Base-by-base conservation (phyloP, 2,329 filamentous ascomycete genomes). In the Spiromastix sp. region DNA sequence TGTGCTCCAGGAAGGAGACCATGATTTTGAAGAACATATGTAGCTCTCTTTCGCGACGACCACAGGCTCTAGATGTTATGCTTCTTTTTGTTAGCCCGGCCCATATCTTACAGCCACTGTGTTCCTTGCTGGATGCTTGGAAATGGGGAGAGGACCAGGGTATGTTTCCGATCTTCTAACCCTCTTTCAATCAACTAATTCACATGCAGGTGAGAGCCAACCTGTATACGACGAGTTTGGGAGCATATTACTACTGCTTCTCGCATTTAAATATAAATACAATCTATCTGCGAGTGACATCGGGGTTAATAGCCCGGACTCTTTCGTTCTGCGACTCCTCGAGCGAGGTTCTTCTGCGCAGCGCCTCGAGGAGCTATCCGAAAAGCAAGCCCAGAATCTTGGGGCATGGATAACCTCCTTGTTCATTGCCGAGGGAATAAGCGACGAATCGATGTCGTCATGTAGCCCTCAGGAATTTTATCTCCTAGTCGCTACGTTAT, bases 211-310 rank as follows among this genome's bases (percentile, higher is more conserved):
- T 30, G 75, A 80, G 45, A 74, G 72, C 35, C 75, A 78, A 45
- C 74, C 74, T 0, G 66, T 77, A 3, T 80, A 79, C 42, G 75
- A 80, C 44, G 76, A 80, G 43, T 80, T 79, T 40, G 72, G 73
- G 2, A 71, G 72, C 10, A 68, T 79, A 15, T 56, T 80, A 9
- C 60, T 79, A 2, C 59, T 79, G 25, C 61, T 77, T 4, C 57
- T 77, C 26, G 68, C 70, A 1, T 69, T 74, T 38, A 66, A 72
- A 19, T 64, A 74, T 47, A 72, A 75, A 29, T 77, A 76, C 42
- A 63, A 69, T 33, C 49, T 79, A 29, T 60, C 52, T 21, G 59
- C 57, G 28, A 55, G 64, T 15, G 72, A 78, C 12, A 54, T 78
- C 11, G 73, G 71, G 1, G 61, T 75, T 9, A 53, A 56, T 2